Base-by-base conservation (phyloP, 805 yeast species). In the Saturnispora saitoi region DNA sequence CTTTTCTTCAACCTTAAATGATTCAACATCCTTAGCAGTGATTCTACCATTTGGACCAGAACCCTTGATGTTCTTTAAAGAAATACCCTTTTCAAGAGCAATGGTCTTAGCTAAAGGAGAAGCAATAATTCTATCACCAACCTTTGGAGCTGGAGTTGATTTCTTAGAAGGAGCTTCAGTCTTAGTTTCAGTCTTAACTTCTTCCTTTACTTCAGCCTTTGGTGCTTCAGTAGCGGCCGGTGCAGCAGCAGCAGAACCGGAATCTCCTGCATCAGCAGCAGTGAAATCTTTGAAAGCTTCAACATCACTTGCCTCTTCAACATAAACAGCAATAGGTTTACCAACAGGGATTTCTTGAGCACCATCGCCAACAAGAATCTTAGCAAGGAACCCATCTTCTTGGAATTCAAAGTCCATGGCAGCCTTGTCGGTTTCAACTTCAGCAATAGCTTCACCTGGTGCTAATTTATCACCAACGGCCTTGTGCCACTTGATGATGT, bases 341-440 rank as follows among this genome's bases (percentile, higher is more conserved):
- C 95, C 95, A 43, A 93, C 96, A 34, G 95, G 93, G 48, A 91
- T 73, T 63, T 91, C 96, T 68, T 87, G 83, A 48, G 95, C 70
- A 48, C 97, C 96, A 51, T 80, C 88, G 30, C 78, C 87, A 52
- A 88, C 77, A 56, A 89, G 70, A 59, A 86, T 83, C 74, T 89
- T 87, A 55, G 96, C 96, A 61, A 89, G 71, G 71, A 63, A 89
- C 47, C 96, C 96, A 55, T 91, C 99, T 63, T 90, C 98, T 73
- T 90, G 97, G 76, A 90, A 91, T 71, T 90, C 98, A 59, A 88
- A 91, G 72, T 90, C 98, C 96, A 90, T 91, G 52, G 89, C 81
- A 47, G 98, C 97, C 75, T 90, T 90, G 69, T 90, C 99, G 58
- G 99, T 91, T 73, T 91, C 99, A 56, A 91, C 84, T 71, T 91